phyloP scores from a whole-genome alignment of 495 filamentous ascomycete species.

The Hypomontagnella monticulosa region DNA sequence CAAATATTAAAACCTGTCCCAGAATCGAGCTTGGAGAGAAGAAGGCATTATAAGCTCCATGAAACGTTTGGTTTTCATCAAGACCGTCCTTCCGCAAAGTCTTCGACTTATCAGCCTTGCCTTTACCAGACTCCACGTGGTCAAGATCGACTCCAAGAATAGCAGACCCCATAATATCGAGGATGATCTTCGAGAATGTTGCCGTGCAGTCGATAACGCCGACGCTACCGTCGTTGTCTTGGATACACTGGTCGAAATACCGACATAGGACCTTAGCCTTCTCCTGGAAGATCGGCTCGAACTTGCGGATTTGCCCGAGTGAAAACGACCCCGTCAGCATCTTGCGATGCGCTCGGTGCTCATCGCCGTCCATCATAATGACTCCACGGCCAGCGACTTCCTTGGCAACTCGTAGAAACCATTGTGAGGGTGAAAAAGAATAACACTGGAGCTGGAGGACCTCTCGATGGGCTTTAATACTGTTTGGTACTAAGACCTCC shows the following conservation, averaged over 20 bases:
- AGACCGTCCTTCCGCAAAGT: background rate
- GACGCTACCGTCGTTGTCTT: background rate
- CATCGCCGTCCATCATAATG: slow-evolving; percentile 43
- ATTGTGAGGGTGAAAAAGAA: slow-evolving; percentile 39
- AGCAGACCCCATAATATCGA: slow-evolving; percentile 75
- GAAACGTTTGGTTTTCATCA: slow-evolving; percentile 20
- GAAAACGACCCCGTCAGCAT: slow-evolving; percentile 35
- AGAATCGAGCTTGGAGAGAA: slow-evolving; percentile 36
- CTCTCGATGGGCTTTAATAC: slow-evolving; percentile 42
- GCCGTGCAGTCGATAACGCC: slow-evolving; percentile 12
- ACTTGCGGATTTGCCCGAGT: slow-evolving; percentile 20
- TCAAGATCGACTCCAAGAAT: slow-evolving; percentile 65
- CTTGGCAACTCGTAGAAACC: slow-evolving; percentile 35
- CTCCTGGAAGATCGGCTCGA: slow-evolving; percentile 36
- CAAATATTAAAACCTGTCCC: slow-evolving; percentile 39
- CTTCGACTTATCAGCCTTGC: slow-evolving; percentile 48
- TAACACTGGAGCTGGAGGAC: slow-evolving; percentile 44
- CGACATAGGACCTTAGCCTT: slow-evolving; percentile 22
- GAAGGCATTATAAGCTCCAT: slow-evolving; percentile 30
- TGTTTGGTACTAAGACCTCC: slow-evolving; percentile 43
- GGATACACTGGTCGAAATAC: slow-evolving; percentile 27
- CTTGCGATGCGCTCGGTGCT: slow-evolving; percentile 41
- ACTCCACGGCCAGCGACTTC: slow-evolving; percentile 43
- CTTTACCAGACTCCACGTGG: slow-evolving; percentile 6
- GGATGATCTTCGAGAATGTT: slow-evolving; percentile 51